Evolutionary conservation across 1,139 yeast genomes (phyloP), one percentile per base, ranked within the genome.

Genomic region (Geotrichum cucujoidarum): DNA sequence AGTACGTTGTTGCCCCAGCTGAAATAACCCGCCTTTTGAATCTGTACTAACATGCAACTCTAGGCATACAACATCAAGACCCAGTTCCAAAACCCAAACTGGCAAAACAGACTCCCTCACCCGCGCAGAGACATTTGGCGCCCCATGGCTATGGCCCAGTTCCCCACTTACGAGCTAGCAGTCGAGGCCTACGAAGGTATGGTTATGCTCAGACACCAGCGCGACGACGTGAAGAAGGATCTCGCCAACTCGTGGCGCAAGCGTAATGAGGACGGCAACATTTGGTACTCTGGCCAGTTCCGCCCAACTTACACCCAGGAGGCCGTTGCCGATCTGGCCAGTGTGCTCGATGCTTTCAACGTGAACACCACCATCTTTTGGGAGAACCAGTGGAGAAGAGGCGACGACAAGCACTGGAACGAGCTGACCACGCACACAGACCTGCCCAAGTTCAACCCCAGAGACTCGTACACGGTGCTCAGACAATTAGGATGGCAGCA

Each of bases 301-400:
- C 78, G 97, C 62, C 97, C 97, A 25, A 82, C 94, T 0, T 86
- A 83, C 66, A 74, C 95, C 10, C 95, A 88, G 66, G 97, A 90
- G 66, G 87, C 97, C 0, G 89, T 88, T 21, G 89, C 96, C 1
- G 97, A 90, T 66, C 70, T 90, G 57, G 73, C 83, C 31, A 81
- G 81, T 59, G 82, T 87, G 47, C 69, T 81, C 51, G 86, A 81
- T 55, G 81, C 83, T 60, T 73, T 82, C 59, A 45, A 60, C 64
- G 57, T 56, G n/a, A 48, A 57, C 49, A 75, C 83, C 30, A 74
- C 69, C 50, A 71, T 88, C 40, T 74, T 72, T 57, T 89, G 97
- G 97, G 96, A 87, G 59, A 80, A 80, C 58, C 72, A 78, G 50
- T 87, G 95, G 95, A 77, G 95, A 66, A 79, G 79, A 69, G 96